Evolutionary conservation across 2,329 filamentous ascomycete genomes (phyloP).

Genomic region (Monosporascus sp.): DNA sequence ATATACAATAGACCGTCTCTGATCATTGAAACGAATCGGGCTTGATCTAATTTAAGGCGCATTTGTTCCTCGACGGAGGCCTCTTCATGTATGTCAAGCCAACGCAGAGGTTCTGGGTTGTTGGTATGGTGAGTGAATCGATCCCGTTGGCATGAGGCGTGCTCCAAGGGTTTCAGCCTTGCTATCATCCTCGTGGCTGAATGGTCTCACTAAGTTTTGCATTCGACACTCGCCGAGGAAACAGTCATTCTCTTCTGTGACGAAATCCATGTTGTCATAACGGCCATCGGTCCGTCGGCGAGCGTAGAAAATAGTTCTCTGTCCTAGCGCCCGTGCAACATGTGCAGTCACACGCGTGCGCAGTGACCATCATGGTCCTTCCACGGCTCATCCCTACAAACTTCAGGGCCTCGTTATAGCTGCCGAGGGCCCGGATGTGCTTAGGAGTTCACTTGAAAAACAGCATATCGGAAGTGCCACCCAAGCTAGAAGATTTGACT

Average conservation of each 20-base stretch:
- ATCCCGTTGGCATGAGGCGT: not conserved
- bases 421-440: constrained; percentile 36
- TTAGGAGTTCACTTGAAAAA: constrained; percentile 46
- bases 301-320: constrained; percentile 45
- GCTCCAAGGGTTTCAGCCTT: not conserved
- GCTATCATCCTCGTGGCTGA: constrained; percentile 3
- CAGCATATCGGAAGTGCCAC: constrained; percentile 39
- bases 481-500: constrained; percentile 37
- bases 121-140: constrained; percentile 5
- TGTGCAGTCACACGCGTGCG: constrained; percentile 48
- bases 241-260: constrained; percentile 34
- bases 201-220: constrained; percentile 9
- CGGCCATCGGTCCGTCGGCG: constrained; percentile 48
- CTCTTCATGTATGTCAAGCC: not conserved
- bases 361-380: constrained; percentile 46
- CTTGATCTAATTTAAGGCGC: not conserved
- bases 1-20: not conserved
- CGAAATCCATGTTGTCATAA: constrained; percentile 35
- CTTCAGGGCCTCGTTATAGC: constrained; percentile 39
- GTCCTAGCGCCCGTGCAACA: constrained; percentile 40
- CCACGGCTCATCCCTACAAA: constrained; percentile 39
- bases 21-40: not conserved
- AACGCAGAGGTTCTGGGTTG: not conserved
- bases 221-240: constrained; percentile 16
- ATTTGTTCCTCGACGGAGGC: not conserved